phyloP scores from a whole-genome alignment of 2,329 filamentous ascomycete genomes.

The Aspergillus texensis region DNA sequence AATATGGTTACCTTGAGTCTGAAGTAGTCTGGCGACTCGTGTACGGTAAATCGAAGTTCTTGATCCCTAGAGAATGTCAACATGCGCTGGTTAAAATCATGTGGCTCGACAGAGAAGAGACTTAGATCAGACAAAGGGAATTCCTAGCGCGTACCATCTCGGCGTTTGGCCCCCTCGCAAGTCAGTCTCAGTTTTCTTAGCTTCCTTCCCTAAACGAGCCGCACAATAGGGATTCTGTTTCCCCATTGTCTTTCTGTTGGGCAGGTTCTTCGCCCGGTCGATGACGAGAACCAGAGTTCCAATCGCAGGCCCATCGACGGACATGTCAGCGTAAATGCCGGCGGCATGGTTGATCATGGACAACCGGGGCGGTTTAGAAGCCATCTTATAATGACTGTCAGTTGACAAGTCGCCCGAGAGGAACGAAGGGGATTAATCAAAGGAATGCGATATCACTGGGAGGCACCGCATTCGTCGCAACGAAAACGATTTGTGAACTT shows the following conservation, averaged over 20 bases:
- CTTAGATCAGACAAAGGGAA: not conserved
- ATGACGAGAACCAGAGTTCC: slow-evolving; percentile 90
- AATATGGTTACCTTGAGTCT: slow-evolving; percentile 95
- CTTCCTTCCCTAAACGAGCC: slow-evolving; percentile 89
- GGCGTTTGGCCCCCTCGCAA: slow-evolving; percentile 93
- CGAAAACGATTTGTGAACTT: not conserved
- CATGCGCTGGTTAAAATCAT: not conserved
- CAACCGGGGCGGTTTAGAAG: slow-evolving; percentile 53
- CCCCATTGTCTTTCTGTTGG: slow-evolving; percentile 94
- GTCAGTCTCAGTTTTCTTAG: slow-evolving; percentile 95
- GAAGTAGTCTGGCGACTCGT: slow-evolving; percentile 95
- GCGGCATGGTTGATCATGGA: slow-evolving; percentile 75
- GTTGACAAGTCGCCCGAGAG: not conserved
- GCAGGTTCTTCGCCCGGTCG: slow-evolving; percentile 94
- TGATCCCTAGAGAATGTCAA: slow-evolving; percentile 72
- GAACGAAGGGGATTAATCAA: not conserved
- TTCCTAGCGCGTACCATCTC: slow-evolving; percentile 68
- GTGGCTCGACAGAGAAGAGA: not conserved
- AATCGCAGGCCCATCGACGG: slow-evolving; percentile 87
- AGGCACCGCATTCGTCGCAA: slow-evolving; percentile 1
- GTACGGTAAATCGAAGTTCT: slow-evolving; percentile 91
- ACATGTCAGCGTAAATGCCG: slow-evolving; percentile 93
- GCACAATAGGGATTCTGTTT: slow-evolving; percentile 99
- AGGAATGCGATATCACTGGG: not conserved
- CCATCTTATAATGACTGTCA: not conserved